Base-by-base conservation (phyloP, 169 alveolate genomes). In the Eimeria maxima region DNA sequence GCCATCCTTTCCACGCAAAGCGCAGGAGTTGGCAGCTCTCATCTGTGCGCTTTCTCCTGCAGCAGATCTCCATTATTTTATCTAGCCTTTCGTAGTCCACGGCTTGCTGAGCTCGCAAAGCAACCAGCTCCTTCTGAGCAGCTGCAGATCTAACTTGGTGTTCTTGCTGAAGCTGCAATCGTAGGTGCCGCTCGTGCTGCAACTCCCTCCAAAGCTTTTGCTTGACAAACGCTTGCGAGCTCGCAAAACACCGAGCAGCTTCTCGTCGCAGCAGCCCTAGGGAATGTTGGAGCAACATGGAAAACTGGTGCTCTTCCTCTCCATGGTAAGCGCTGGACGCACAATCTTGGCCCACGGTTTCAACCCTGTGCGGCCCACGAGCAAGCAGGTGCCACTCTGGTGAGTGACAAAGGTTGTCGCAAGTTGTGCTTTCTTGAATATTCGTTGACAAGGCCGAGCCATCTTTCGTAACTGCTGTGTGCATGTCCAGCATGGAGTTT, bases 221-320 rank as follows among this genome's bases (percentile, higher is more conserved):
- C 60, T 87, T 87, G 57, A 87, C 81, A 42, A 65, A 60, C 4
- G 93, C 93, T 71, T 87, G 93, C 38, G 83, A 38, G 65, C 83
- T 87, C 4, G 93, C 93, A 44, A 87, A 87, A 44, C 93, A 87
- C 44, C 93, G 81, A 57, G 93, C 57, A 5, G 93, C 93, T 20
- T 87, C 93, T 33, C 93, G 53, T 47, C 71, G 63, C 81, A 87
- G n/a, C 44, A 87, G 60, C 18, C 60, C 93, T 0, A 87, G 53
- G 42, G 93, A 87, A 50, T 87, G 93, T 47, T 87, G 81, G 14
- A 87, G 65, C 93, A 87, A 27, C 65, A 63, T 47, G 24, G 81
- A 87, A 87, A 87, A 87, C 83, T 87, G 93, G 24, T 63, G 67
- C 83, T 87, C 93, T 16, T 63, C 93, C 65, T 87, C 93, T 42